Conservation (phyloP, 2,329 filamentous ascomycete species). For the Cercospora sesami region DNA sequence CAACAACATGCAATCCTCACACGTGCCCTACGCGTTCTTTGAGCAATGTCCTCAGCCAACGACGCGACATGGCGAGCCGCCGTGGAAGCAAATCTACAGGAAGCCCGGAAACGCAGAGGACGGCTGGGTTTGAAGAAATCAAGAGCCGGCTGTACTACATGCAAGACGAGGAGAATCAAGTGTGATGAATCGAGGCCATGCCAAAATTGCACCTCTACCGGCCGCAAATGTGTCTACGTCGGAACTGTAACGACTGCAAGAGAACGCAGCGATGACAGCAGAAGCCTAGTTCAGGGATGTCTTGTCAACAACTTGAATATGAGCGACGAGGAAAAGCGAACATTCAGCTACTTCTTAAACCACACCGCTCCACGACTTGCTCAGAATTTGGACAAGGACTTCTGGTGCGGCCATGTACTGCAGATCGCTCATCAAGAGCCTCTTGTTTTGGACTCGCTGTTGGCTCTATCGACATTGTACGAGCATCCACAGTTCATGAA, state of each 20-base stretch:
- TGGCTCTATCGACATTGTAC: conserved; percentile 30
- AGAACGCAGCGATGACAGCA: background rate
- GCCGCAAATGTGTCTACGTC: conserved; percentile 51
- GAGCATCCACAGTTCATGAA: conserved; percentile 29
- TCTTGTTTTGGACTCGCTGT: conserved; percentile 22
- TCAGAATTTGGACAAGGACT: conserved; percentile 25
- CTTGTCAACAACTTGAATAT: conserved; percentile 13
- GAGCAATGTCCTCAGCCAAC: background rate
- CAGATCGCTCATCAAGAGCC: conserved; percentile 33
- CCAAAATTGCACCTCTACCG: conserved; percentile 53
- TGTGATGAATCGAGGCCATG: conserved; percentile 59
- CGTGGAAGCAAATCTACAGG: conserved; percentile 19
- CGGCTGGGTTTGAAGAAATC: conserved; percentile 27
- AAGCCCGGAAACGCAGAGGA: conserved; percentile 24
- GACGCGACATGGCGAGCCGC: conserved; percentile 21
- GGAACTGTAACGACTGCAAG: conserved; percentile 43
- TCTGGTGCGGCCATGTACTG: conserved; percentile 33
- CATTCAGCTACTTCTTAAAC: conserved; percentile 29
- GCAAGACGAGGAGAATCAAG: conserved; percentile 53
- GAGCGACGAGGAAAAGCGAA: conserved; percentile 17
- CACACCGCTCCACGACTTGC: conserved; percentile 29
- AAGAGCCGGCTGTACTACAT: conserved; percentile 25
- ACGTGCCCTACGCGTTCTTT: background rate
- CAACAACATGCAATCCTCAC: background rate
- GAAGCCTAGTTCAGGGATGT: background rate